Conservation (phyloP, 2,329 filamentous ascomycete genomes). For the Gnomoniopsis smithogilvyi region DNA sequence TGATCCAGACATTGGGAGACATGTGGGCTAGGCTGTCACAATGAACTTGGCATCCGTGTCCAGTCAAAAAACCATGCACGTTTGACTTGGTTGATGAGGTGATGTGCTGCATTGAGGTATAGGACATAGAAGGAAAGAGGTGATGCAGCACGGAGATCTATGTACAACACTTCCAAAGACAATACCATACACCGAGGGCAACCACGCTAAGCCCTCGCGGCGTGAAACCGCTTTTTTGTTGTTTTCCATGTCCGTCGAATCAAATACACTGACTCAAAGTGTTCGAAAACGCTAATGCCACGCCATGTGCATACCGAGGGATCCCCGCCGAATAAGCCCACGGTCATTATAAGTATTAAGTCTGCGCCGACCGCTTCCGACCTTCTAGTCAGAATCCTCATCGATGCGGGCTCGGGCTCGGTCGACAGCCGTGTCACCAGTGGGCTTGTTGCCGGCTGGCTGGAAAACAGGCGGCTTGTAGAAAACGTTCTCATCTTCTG, state of each 20-base stretch:
- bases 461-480: constrained; percentile 62
- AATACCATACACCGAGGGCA: constrained; percentile 5
- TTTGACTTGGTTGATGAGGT: not conserved
- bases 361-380: constrained; percentile 13
- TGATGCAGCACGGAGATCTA: constrained; percentile 29
- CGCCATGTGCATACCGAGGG: constrained; percentile 27
- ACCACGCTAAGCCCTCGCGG: not conserved
- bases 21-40: not conserved
- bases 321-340: constrained; percentile 11
- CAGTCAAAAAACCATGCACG: not conserved
- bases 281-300: constrained; percentile 10
- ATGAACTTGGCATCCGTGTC: not conserved
- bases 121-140: constrained; percentile 45
- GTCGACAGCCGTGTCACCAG: constrained; percentile 58
- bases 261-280: not conserved
- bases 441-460: constrained; percentile 40
- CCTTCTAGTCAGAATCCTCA: constrained; percentile 54
- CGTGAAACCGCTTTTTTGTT: not conserved
- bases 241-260: not conserved
- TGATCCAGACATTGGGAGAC: not conserved
- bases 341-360: constrained; percentile 26
- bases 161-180: constrained; percentile 14
- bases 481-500: constrained; percentile 75
- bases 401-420: constrained; percentile 56
- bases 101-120: not conserved